Percentiles rank a stretch among this genome's conserved stretches.
phyloP scores from a whole-genome alignment of 1,284 basidiomycete species.

The Ganoderma lucidum region DNA sequence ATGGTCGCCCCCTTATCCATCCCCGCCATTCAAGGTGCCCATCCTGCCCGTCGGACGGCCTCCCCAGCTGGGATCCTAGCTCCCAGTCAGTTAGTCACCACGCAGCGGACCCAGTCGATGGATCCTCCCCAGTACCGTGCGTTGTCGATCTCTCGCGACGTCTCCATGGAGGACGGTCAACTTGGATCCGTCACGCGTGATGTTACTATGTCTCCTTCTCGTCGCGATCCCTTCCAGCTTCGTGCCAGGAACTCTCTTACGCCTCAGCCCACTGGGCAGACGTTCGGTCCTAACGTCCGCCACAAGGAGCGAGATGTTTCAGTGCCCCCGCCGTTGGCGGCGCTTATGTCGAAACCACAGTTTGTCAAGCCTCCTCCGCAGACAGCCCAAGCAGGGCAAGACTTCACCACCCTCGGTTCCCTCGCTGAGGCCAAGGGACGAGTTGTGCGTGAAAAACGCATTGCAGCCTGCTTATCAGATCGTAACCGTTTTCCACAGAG shows the following conservation, averaged over 20 bases:
- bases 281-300: constrained; percentile 53
- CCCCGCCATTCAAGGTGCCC: constrained; percentile 19
- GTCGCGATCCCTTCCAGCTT: constrained; percentile 52
- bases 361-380: constrained; percentile 70
- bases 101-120: constrained; percentile 40
- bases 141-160: constrained; percentile 39
- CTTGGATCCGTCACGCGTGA: constrained; percentile 44
- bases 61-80: constrained; percentile 34
- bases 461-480: constrained; percentile 25
- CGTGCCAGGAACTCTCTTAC: constrained; percentile 72
- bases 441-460: constrained; percentile 35
- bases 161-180: constrained; percentile 38
- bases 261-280: constrained; percentile 63
- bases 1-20: constrained; percentile 29
- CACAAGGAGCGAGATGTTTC: constrained; percentile 56
- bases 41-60: constrained; percentile 32
- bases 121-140: constrained; percentile 39
- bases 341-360: constrained; percentile 66
- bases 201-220: constrained; percentile 50
- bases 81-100: constrained; percentile 23
- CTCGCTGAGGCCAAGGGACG: constrained; percentile 62
- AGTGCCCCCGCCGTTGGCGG: constrained; percentile 71
- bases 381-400: constrained; percentile 40
- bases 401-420: constrained; percentile 63
- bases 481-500: constrained; percentile 24